Conservation (phyloP, 495 filamentous ascomycete genomes). For the Pseudevernia furfuracea region DNA sequence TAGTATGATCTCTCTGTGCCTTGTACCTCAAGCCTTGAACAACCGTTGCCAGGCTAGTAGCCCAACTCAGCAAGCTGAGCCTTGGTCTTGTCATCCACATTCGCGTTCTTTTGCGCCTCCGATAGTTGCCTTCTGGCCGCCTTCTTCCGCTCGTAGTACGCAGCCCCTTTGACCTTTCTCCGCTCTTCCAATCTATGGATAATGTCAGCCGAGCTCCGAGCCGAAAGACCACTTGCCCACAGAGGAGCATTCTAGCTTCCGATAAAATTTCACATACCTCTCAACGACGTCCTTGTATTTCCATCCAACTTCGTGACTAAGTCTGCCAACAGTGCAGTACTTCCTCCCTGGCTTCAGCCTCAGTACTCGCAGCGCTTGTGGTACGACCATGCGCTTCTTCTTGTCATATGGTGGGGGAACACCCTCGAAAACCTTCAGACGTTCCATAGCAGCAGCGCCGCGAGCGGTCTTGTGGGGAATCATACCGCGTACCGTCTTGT, state of each 20-base stretch:
- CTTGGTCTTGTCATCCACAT: slow-evolving; percentile 68
- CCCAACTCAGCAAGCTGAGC: slow-evolving; percentile 62
- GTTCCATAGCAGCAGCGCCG: slow-evolving; percentile 90
- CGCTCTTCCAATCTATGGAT: slow-evolving; percentile 85
- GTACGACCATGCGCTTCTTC: slow-evolving; percentile 98
- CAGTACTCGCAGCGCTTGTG: slow-evolving; percentile 91
- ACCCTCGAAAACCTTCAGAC: slow-evolving; percentile 99
- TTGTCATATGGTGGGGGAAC: slow-evolving; percentile 98
- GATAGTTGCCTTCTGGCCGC: slow-evolving; percentile 75
- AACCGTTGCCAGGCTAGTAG: slow-evolving; percentile 45
- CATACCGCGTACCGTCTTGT: slow-evolving; percentile 99
- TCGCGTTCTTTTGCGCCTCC: slow-evolving; percentile 86
- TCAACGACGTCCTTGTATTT: slow-evolving; percentile 99
- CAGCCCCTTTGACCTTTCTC: slow-evolving; percentile 95
- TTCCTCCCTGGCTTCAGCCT: slow-evolving; percentile 96
- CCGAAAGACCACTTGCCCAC: background rate
- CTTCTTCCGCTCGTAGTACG: slow-evolving; percentile 99
- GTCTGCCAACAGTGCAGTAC: slow-evolving; percentile 96
- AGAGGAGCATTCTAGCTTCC: slow-evolving; percentile 2
- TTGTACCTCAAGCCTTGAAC: background rate
- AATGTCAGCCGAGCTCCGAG: slow-evolving; percentile 13
- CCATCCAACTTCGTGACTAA: slow-evolving; percentile 99
- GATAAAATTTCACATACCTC: slow-evolving; percentile 50
- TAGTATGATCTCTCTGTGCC: slow-evolving; percentile 2
- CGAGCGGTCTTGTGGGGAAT: slow-evolving; percentile 99